A percentile compares a stretch with the other conserved stretches of the same genome.
Evolutionary conservation across 306 rosid species (phyloP).

Genomic region (Biancaea sappan): DNA sequence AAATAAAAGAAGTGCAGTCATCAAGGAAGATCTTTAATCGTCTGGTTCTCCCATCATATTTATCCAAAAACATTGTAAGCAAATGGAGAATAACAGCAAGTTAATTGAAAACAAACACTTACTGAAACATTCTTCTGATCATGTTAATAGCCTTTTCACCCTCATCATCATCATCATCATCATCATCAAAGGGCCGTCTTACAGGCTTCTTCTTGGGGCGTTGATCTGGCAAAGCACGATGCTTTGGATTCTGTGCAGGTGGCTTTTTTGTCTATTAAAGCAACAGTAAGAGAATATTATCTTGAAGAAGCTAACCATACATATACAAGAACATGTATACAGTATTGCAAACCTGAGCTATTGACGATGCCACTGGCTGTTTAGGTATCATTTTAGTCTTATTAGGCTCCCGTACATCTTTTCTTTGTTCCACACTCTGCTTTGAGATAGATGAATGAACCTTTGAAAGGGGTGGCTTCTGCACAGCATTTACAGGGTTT

Average conservation of each 20-base stretch:
- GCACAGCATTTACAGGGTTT: slow-evolving; percentile 45
- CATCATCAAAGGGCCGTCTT: slow-evolving; percentile 51
- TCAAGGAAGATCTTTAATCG: neutral
- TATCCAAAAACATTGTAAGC: neutral
- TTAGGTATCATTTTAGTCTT: slow-evolving; percentile 59
- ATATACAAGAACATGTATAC: neutral
- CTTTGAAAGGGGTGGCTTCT: slow-evolving; percentile 50
- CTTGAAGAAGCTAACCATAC: neutral
- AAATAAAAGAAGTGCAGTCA: neutral
- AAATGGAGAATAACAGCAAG: slow-evolving; percentile 15
- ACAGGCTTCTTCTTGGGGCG: slow-evolving; percentile 65
- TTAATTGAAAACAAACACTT: slow-evolving; percentile 27
- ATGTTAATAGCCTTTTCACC: slow-evolving; percentile 45
- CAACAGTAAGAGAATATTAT: slow-evolving; percentile 25
- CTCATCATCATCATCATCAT: slow-evolving; percentile 39
- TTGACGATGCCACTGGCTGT: slow-evolving; percentile 54
- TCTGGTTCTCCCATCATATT: neutral
- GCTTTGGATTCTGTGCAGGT: slow-evolving; percentile 47
- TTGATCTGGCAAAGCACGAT: slow-evolving; percentile 40
- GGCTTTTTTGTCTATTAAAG: slow-evolving; percentile 59
- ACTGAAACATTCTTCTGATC: slow-evolving; percentile 77
- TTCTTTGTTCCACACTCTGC: slow-evolving; percentile 57
- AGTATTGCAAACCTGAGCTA: slow-evolving; percentile 58
- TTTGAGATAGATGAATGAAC: slow-evolving; percentile 40
- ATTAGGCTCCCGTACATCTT: slow-evolving; percentile 46